phyloP scores from a whole-genome alignment of 202 grass and related monocot species.

The Setaria italica region DNA sequence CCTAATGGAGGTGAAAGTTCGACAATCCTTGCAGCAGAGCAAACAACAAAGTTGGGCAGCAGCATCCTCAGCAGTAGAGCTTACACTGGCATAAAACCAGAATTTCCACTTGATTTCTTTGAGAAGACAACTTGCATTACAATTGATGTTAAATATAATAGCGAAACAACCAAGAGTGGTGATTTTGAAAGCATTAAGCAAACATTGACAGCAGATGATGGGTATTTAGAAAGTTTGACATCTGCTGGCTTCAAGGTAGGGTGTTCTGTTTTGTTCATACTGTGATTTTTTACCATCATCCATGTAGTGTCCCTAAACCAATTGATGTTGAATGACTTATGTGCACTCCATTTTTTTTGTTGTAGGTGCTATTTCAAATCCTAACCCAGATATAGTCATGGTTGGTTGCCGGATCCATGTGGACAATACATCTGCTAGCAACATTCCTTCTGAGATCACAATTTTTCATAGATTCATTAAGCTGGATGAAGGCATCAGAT shows the following conservation, averaged over 20 bases:
- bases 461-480: conserved; percentile 91
- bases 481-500: conserved; percentile 85
- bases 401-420: conserved; percentile 95
- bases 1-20: conserved; percentile 65
- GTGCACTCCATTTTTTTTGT: conserved; percentile 33
- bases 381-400: conserved; percentile 91
- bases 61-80: conserved; percentile 81
- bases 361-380: conserved; percentile 83
- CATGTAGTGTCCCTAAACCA: conserved; percentile 20
- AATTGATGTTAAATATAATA: conserved; percentile 78
- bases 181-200: conserved; percentile 96
- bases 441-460: conserved; percentile 84
- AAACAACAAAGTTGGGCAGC: conserved; percentile 87
- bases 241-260: conserved; percentile 90
- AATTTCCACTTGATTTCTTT: conserved; percentile 97
- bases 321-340: conserved; percentile 41
- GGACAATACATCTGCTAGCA: conserved; percentile 83
- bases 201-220: conserved; percentile 84
- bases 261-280: conserved; percentile 34
- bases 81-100: conserved; percentile 73
- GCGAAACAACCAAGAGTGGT: conserved; percentile 76
- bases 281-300: background rate
- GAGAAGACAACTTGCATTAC: conserved; percentile 92
- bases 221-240: conserved; percentile 75
- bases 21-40: conserved; percentile 61